A percentile compares a stretch with the other conserved stretches of the same genome.
These are phyloP conservation scores for Cyclotella cryptica DNA, from an alignment of 108 stramenopile species.

Conservation along the genomic window DNA sequence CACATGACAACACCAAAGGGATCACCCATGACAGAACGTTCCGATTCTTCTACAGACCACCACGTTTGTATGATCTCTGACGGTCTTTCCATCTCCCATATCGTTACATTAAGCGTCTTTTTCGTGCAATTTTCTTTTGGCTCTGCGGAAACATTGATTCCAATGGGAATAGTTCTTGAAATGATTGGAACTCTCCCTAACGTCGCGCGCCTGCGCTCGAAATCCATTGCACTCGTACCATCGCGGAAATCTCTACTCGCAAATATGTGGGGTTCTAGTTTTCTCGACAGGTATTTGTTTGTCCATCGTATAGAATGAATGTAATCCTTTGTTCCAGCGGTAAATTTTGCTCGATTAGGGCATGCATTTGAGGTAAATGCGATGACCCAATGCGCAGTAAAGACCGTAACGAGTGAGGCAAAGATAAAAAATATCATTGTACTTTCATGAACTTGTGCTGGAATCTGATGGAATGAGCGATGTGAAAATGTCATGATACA, in stretches of 20 bases:
- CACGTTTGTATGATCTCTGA: slow-evolving; percentile 74
- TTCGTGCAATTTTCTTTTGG: neutral
- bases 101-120: slow-evolving; percentile 52
- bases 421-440: no score
- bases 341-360: no score
- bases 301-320: neutral
- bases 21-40: slow-evolving; percentile 55
- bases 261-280: neutral
- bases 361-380: no score
- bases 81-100: slow-evolving; percentile 83
- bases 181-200: slow-evolving; percentile 46
- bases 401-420: no score
- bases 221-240: neutral
- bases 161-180: slow-evolving; percentile 44
- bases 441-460: no score
- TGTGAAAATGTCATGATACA: no score
- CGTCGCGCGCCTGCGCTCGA: slow-evolving; percentile 34
- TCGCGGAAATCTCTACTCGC: neutral
- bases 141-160: neutral
- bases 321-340: no score
- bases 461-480: no score
- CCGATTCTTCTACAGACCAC: slow-evolving; percentile 55
- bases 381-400: no score
- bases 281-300: neutral
- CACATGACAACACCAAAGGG: slow-evolving; percentile 86